phyloP scores from a whole-genome alignment of 768 basidiomycete species.

The Thelephora aurantiotincta region DNA sequence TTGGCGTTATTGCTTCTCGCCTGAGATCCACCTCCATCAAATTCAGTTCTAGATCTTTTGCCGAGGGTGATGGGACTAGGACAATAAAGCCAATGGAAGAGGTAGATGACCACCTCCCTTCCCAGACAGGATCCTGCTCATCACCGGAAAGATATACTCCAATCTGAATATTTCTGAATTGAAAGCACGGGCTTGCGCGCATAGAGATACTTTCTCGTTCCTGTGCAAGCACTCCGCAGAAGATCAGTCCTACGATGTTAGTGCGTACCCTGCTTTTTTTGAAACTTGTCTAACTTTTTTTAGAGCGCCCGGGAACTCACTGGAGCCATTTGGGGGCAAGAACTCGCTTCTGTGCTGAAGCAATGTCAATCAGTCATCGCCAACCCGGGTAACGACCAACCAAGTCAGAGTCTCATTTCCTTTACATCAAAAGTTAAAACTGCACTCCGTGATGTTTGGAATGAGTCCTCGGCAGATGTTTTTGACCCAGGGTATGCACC shows the following conservation, averaged over 20 bases:
- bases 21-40: slow-evolving; percentile 46
- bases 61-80: slow-evolving; percentile 11
- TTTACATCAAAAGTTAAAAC: slow-evolving; percentile 46
- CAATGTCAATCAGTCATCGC: slow-evolving; percentile 38
- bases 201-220: slow-evolving; percentile 53
- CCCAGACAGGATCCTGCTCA: not conserved
- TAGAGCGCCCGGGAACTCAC: slow-evolving; percentile 80
- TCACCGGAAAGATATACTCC: slow-evolving; percentile 32
- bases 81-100: slow-evolving; percentile 54
- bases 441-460: slow-evolving; percentile 64
- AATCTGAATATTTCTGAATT: slow-evolving; percentile 35
- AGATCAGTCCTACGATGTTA: slow-evolving; percentile 71
- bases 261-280: slow-evolving; percentile 11
- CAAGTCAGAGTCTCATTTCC: slow-evolving; percentile 18
- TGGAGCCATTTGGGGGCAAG: slow-evolving; percentile 69
- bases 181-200: slow-evolving; percentile 42
- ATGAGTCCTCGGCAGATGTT: slow-evolving; percentile 49
- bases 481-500: slow-evolving; percentile 65
- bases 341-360: slow-evolving; percentile 58
- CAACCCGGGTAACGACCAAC: slow-evolving; percentile 21
- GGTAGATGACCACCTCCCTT: slow-evolving; percentile 22
- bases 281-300: slow-evolving; percentile 3
- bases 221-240: slow-evolving; percentile 58
- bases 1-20: slow-evolving; percentile 83
- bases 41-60: slow-evolving; percentile 15